Percentiles rank a stretch among this genome's conserved stretches.
Conservation (phyloP, 441 rosid genomes). For the Cnidoscolus chayamansa region DNA sequence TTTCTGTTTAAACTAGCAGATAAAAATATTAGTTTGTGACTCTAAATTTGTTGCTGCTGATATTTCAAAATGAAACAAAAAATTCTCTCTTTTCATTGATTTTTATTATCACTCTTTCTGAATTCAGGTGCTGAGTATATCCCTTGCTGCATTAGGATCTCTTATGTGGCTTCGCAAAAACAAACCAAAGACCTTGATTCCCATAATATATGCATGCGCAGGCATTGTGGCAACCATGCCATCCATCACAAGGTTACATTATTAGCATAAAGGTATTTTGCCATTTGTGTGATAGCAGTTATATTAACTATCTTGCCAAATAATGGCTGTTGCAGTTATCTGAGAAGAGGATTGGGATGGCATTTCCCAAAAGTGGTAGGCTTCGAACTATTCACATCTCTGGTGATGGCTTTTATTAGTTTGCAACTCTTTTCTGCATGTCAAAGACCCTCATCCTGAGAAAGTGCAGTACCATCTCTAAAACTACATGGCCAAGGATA, state of each 20-base stretch:
- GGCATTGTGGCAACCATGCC: conserved; percentile 94
- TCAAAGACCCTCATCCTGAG: conserved; percentile 69
- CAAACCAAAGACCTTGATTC: conserved; percentile 82
- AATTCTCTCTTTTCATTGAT: background rate
- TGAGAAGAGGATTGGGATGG: conserved; percentile 83
- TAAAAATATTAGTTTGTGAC: background rate
- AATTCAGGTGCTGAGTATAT: conserved; percentile 72
- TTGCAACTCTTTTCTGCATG: conserved; percentile 85
- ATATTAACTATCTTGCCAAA: conserved; percentile 7
- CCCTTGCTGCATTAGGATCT: conserved; percentile 88
- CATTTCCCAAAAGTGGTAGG: conserved; percentile 80
- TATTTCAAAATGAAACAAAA: background rate
- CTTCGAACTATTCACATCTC: conserved; percentile 68
- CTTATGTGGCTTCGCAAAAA: conserved; percentile 95
- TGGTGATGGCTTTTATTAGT: conserved; percentile 77
- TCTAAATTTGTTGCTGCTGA: conserved; percentile 2
- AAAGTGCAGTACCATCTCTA: conserved; percentile 10
- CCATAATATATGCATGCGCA: conserved; percentile 78
- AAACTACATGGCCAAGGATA: background rate
- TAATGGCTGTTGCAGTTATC: conserved; percentile 48
- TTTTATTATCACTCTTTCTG: conserved; percentile 17
- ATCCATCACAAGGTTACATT: conserved; percentile 43
- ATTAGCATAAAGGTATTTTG: background rate
- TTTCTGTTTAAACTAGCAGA: background rate
- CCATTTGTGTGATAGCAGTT: background rate